Base-by-base conservation (phyloP, 2,329 filamentous ascomycete genomes). In the Colletotrichum spinosum region DNA sequence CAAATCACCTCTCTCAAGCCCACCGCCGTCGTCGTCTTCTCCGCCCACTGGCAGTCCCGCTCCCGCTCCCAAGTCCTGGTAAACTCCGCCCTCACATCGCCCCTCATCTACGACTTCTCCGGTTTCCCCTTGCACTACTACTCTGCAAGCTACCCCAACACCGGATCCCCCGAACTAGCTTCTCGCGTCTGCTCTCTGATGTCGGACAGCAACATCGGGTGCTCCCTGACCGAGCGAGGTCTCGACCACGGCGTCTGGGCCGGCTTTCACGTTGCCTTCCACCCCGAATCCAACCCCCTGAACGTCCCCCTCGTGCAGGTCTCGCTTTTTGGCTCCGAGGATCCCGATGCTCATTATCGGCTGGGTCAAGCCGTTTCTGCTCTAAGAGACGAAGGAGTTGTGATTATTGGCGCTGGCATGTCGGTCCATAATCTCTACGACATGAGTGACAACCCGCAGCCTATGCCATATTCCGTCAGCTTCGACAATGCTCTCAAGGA, bases 161-260 rank as follows among this genome's bases (percentile, higher is more conserved):
- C 79, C 38, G 91, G 90, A 38, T 88, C 83, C 49, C 84, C 84
- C 4, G 80, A 85, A 42, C 74, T 93, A 7, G 88, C 90, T 2
- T 76, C 83, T 33, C 83, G 83, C 55, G 82, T 93, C 58, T 82
- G 91, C 41, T 73, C 77, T 13, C 75, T 85, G 55, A 79, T 93
- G 77, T 79, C 4, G 74, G 82, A 5, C 84, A 86, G 1, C 8
- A 88, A 86, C 1, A 90, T 92, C 69, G 79, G 85, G 57, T 84
- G 86, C 2, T 79, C 86, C 66, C 84, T 84, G 2, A 84, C 88
- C 0, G 83, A 86, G 50, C 81, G 91, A 45, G 91, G 91, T 0
- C 80, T 93, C 1, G 91, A 94, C 71, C 92, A 94, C 72, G 92
- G 92, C 17, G 90, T 93, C 33, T 94, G 90, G 83, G 89, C 86